Evolutionary conservation across 331 rosid genomes (phyloP).

Genomic region (Erythrophleum ivorense): DNA sequence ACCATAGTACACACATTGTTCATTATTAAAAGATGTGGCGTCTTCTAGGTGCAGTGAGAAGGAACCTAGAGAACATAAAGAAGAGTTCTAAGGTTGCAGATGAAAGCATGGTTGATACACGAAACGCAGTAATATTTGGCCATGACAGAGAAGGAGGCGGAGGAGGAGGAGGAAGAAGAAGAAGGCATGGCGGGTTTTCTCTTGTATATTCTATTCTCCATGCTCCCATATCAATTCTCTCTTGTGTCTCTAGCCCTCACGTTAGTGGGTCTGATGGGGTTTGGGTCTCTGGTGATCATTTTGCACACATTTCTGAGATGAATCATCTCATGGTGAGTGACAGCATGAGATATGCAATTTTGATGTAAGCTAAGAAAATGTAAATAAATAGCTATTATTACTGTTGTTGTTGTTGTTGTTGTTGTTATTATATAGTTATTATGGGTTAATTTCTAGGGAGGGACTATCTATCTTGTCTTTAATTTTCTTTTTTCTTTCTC

Average conservation of each 20-base stretch:
- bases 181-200: constrained; percentile 62
- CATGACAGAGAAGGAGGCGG: neutral
- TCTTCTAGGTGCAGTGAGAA: constrained; percentile 53
- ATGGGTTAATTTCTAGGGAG: too few species aligned
- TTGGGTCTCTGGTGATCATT: constrained; percentile 64
- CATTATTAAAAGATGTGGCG: constrained; percentile 47
- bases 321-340: constrained; percentile 87
- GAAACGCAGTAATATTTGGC: constrained; percentile 33
- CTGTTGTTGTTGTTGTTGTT: too few species aligned
- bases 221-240: constrained; percentile 61
- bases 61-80: constrained; percentile 62
- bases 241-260: constrained; percentile 78
- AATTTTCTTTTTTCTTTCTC: neutral
- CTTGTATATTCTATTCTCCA: constrained; percentile 52
- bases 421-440: neutral
- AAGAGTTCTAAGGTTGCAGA: constrained; percentile 82
- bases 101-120: constrained; percentile 63
- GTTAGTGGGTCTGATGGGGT: constrained; percentile 68
- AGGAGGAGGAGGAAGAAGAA: constrained; percentile 29
- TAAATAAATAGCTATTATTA: neutral
- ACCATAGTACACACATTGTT: neutral
- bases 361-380: constrained; percentile 54
- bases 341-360: constrained; percentile 92
- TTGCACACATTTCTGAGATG: constrained; percentile 69
- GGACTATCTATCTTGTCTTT: neutral